These are phyloP conservation scores for Lablab purpureus DNA, from an alignment of 306 rosid genomes.

Conservation along the genomic window DNA sequence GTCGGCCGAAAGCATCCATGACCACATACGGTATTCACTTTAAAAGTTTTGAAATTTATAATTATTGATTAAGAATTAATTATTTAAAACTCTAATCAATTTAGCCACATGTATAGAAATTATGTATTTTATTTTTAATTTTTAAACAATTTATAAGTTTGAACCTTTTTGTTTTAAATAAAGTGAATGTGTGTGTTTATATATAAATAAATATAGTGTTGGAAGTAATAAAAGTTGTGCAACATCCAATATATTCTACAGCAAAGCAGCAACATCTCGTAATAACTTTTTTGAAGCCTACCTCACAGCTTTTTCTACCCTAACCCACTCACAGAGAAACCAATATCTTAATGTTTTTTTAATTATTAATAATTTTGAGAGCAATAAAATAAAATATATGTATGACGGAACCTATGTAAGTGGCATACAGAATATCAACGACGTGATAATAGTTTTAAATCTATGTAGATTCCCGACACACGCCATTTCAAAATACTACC, in stretches of 20 bases:
- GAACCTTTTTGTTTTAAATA: too few species aligned
- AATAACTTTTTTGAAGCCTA: slow-evolving; percentile 38
- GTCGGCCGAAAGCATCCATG: too few species aligned
- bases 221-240: not conserved
- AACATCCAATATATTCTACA: slow-evolving; percentile 49
- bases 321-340: not conserved
- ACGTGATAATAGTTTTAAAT: slow-evolving; percentile 35
- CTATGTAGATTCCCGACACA: slow-evolving; percentile 52
- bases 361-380: slow-evolving; percentile 6
- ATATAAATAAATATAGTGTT: not conserved
- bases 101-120: too few species aligned
- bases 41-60: too few species aligned
- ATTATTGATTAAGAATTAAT: too few species aligned
- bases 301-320: slow-evolving; percentile 38
- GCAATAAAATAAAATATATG: slow-evolving; percentile 25
- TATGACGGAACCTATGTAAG: slow-evolving; percentile 33
- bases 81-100: too few species aligned
- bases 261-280: slow-evolving; percentile 43
- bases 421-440: slow-evolving; percentile 55
- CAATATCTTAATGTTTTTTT: slow-evolving; percentile 30
- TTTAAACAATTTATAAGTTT: too few species aligned
- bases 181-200: too few species aligned
- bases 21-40: too few species aligned
- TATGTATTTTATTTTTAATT: too few species aligned
- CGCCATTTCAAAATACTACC: slow-evolving; percentile 11